phyloP scores from a whole-genome alignment of 306 rosid species.

The Dryas alaskensis region DNA sequence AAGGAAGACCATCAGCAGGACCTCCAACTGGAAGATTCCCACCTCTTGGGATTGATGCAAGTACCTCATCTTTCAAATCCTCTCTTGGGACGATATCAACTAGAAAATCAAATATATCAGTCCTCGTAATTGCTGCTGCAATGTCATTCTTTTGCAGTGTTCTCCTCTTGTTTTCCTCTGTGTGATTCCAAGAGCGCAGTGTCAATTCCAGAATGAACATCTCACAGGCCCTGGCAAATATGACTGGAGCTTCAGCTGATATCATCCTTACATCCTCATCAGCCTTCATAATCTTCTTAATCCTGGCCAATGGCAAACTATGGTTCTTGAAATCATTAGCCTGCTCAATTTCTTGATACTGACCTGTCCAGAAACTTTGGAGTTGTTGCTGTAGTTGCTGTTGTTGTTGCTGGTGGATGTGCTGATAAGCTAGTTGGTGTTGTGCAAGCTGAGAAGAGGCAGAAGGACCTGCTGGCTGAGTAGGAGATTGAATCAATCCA shows the following conservation, averaged over 20 bases:
- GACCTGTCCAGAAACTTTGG: slow-evolving; percentile 42
- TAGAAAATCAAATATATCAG: slow-evolving; percentile 60
- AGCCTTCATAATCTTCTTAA: slow-evolving; percentile 66
- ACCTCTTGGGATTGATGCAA: slow-evolving; percentile 35
- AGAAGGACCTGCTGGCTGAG: slow-evolving; percentile 31
- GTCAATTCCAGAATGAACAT: slow-evolving; percentile 66
- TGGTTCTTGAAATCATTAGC: slow-evolving; percentile 39
- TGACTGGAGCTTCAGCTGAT: slow-evolving; percentile 57
- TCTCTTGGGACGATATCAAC: slow-evolving; percentile 54
- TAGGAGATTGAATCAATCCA: slow-evolving; percentile 31
- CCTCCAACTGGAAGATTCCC: slow-evolving; percentile 33
- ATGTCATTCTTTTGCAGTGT: slow-evolving; percentile 57
- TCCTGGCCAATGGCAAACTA: slow-evolving; percentile 55
- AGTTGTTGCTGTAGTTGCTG: slow-evolving; percentile 46
- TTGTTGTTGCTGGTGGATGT: slow-evolving; percentile 41
- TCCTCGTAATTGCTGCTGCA: slow-evolving; percentile 52
- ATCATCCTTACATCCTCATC: slow-evolving; percentile 58
- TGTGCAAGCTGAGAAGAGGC: slow-evolving; percentile 35
- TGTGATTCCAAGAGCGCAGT: slow-evolving; percentile 53
- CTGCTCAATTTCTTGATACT: slow-evolving; percentile 41
- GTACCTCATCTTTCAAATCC: slow-evolving; percentile 43
- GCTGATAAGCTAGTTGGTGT: slow-evolving; percentile 37
- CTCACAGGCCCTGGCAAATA: slow-evolving; percentile 68
- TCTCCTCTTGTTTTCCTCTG: slow-evolving; percentile 51
- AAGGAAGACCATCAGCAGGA: slow-evolving; percentile 44